phyloP scores from a whole-genome alignment of 345 rosid species.

The Odontarrhena argentea region DNA sequence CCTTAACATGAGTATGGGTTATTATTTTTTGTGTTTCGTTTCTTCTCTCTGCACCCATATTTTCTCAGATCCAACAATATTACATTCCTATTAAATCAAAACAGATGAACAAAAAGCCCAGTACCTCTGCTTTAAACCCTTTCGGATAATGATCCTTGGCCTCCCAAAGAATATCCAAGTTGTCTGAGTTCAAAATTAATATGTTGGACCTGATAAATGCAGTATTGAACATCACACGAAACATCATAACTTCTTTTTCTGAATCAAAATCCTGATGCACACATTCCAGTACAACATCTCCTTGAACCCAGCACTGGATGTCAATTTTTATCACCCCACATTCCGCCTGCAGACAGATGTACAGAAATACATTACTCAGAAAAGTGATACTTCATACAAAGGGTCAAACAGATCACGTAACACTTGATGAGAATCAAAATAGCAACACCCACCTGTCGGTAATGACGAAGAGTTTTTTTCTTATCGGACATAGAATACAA shows the following conservation, averaged over 20 bases:
- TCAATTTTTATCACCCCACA: conserved; percentile 97
- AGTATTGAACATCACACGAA: conserved; percentile 93
- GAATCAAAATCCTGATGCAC: conserved; percentile 90
- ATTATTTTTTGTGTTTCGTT: conserved; percentile 11
- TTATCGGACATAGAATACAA: conserved; percentile 79
- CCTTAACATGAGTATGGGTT: conserved; percentile 8
- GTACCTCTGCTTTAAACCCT: conserved; percentile 94
- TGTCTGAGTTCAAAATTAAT: conserved; percentile 87
- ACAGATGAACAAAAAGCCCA: conserved; percentile 13
- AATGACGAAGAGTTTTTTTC: conserved; percentile 73
- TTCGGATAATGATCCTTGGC: conserved; percentile 91
- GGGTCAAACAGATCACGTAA: neutral
- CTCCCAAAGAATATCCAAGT: conserved; percentile 96
- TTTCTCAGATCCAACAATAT: conserved; percentile 24
- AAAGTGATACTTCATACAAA: conserved; percentile 3
- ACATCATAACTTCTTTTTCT: conserved; percentile 97
- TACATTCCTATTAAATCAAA: conserved; percentile 5
- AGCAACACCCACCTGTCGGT: conserved; percentile 63
- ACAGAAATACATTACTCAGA: conserved; percentile 24
- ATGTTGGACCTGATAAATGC: conserved; percentile 97
- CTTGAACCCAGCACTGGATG: conserved; percentile 94
- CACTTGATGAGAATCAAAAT: conserved; percentile 2
- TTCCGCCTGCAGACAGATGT: conserved; percentile 66
- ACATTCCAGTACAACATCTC: conserved; percentile 96
- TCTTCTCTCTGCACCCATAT: conserved; percentile 10